phyloP scores from a whole-genome alignment of 495 filamentous ascomycete species.

The Thermothielavioides terrestris region DNA sequence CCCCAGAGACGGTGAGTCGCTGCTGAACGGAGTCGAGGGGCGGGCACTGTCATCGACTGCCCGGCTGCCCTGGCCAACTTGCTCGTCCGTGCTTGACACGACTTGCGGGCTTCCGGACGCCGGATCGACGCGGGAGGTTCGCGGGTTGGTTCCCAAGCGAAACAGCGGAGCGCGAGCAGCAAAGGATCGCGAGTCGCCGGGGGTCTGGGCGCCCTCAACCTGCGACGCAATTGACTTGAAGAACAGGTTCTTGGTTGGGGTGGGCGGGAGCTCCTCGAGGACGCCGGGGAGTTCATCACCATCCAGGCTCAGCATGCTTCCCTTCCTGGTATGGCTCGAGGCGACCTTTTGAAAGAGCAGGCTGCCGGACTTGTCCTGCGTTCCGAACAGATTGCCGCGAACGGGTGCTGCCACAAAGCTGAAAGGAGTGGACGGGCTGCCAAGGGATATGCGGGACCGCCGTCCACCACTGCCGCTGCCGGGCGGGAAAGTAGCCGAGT shows the following conservation, averaged over 20 bases:
- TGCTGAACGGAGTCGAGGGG: slow-evolving; percentile 14
- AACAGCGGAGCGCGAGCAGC: slow-evolving; percentile 21
- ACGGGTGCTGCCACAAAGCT: slow-evolving; percentile 36
- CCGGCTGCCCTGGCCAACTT: slow-evolving; percentile 14
- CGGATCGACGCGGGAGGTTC: slow-evolving; percentile 15
- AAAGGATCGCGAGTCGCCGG: slow-evolving; percentile 20
- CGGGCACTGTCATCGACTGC: slow-evolving; percentile 9
- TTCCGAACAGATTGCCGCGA: slow-evolving; percentile 50
- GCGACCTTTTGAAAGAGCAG: slow-evolving; percentile 32
- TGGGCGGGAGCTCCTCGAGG: slow-evolving; percentile 76
- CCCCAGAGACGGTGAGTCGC: slow-evolving; percentile 9
- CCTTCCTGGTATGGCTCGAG: slow-evolving; percentile 47
- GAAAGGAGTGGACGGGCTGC: slow-evolving; percentile 54
- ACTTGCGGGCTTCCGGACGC: slow-evolving; percentile 27
- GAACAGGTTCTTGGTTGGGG: slow-evolving; percentile 71
- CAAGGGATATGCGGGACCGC: slow-evolving; percentile 24
- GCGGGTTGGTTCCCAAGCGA: slow-evolving; percentile 8
- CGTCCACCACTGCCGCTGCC: slow-evolving; percentile 47
- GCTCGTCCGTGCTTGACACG: slow-evolving; percentile 4
- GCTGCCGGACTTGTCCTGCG: slow-evolving; percentile 43
- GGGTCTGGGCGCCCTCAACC: slow-evolving; percentile 18
- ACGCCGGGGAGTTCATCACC: slow-evolving; percentile 56
- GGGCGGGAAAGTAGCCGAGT: slow-evolving; percentile 55
- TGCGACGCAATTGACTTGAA: slow-evolving; percentile 22
- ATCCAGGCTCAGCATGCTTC: slow-evolving; percentile 70